Evolutionary conservation across 148 eudicot genomes (phyloP).

Genomic region (Beta vulgaris): DNA sequence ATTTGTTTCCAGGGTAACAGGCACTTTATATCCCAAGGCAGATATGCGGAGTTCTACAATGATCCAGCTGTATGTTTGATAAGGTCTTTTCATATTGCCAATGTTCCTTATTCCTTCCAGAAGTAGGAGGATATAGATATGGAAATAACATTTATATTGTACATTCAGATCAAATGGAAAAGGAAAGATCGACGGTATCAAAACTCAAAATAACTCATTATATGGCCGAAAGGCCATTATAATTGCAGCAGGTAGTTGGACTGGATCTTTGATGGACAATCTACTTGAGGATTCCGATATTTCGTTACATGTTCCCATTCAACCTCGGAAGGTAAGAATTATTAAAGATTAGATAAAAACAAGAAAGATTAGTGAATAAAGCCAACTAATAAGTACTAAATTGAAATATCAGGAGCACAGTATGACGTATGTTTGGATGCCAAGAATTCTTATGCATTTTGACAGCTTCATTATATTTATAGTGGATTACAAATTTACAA

Average conservation of each 20-base stretch:
- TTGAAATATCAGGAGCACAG: background rate
- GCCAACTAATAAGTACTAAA: background rate
- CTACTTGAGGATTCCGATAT: conserved; percentile 47
- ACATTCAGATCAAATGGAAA: conserved; percentile 48
- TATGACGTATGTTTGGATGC: background rate
- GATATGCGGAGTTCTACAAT: conserved; percentile 79
- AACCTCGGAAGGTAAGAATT: conserved; percentile 80
- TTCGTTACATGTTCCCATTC: conserved; percentile 59
- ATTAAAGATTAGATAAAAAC: background rate
- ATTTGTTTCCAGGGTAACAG: conserved; percentile 54
- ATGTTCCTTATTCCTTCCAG: background rate
- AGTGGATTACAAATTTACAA: background rate
- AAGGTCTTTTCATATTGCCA: conserved; percentile 39
- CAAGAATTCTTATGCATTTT: background rate
- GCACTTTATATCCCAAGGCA: conserved; percentile 57
- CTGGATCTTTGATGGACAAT: conserved; percentile 71
- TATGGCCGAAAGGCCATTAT: conserved; percentile 62
- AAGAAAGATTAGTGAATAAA: background rate
- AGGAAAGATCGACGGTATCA: conserved; percentile 65
- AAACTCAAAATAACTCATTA: conserved; percentile 58
- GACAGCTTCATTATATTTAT: background rate
- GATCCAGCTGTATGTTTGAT: conserved; percentile 71
- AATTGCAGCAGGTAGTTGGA: conserved; percentile 94
- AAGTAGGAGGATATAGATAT: background rate
- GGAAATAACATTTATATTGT: background rate